Base-by-base conservation (phyloP, 2,329 filamentous ascomycete species). In the Colletotrichum karsti region DNA sequence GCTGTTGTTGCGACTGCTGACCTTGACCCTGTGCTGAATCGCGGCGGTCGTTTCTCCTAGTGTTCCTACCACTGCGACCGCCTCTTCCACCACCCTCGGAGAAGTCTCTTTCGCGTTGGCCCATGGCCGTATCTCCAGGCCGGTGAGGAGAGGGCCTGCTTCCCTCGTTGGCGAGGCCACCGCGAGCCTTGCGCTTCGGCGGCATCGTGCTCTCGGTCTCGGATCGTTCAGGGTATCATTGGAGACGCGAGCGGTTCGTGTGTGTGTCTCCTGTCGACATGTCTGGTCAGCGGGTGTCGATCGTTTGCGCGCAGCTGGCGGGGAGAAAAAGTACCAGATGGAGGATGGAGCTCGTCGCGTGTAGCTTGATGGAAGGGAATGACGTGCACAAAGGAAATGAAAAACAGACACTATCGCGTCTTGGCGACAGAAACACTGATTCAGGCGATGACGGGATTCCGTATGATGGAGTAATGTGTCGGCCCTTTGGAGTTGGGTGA, bases 91-190 rank as follows among this genome's bases (percentile, higher is more conserved):
- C 78, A 41, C 80, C 81, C 74, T 87, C 83, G 54, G 74, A 71
- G 56, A 78, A 77, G 71, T 85, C 84, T 78, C 85, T 79, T 61
- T 91, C 89, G 76, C 90, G 87, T 70, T 90, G 88, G 46, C 81
- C 87, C 61, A 90, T 74, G 41, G 79, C 74, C 7, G 85, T 85
- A 72, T 90, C 86, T 58, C 82, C 84, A 51, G 90, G 89, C 35
- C 88, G 87, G 78, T 91, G 88, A 57, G 90, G 90, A 56, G 89
- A 86, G 20, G 89, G 88, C 68, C 90, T 83, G 70, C 79, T 79
- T 63, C 80, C 82, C 65, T 89, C 87, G 69, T 79, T 78, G 68
- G 81, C 80, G 57, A 78, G 78, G 71, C 87, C 81, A 53, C 88
- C 85, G 74, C 82, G 81, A 77, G 87, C 85, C 84, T 90, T 90